Conservation (phyloP, 148 eudicot species). For the Nepenthes gracilis region DNA sequence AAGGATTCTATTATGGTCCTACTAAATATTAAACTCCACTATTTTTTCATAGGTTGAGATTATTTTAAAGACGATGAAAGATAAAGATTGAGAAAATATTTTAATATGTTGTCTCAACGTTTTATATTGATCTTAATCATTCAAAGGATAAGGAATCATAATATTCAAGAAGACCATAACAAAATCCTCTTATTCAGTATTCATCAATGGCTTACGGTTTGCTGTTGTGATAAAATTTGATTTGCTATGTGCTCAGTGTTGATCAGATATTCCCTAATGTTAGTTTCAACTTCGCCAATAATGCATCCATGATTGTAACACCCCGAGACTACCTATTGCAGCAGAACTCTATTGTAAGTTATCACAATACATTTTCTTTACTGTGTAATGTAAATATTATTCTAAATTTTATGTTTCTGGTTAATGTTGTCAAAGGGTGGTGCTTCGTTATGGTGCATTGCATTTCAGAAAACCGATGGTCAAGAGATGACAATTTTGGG, state of each 20-base stretch:
- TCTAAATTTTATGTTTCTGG: not conserved
- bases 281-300: constrained; percentile 66
- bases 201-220: constrained; percentile 1
- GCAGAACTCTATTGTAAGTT: constrained; percentile 74
- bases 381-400: no score
- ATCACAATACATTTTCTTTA: not conserved
- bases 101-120: no score
- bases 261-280: constrained; percentile 59
- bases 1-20: no score
- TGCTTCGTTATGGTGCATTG: constrained; percentile 86
- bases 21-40: no score
- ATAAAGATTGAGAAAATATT: no score
- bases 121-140: no score
- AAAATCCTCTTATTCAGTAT: not conserved
- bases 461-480: constrained; percentile 78
- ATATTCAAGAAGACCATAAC: no score
- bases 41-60: no score
- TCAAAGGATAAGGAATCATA: no score
- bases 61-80: no score
- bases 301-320: constrained; percentile 62
- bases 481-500: constrained; percentile 81
- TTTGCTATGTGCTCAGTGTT: constrained; percentile 28
- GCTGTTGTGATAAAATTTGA: not conserved
- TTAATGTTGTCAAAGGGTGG: constrained; percentile 43
- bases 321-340: constrained; percentile 76